Base-by-base conservation (phyloP, 495 filamentous ascomycete species). In the Hypoxylon crocopeplum region DNA sequence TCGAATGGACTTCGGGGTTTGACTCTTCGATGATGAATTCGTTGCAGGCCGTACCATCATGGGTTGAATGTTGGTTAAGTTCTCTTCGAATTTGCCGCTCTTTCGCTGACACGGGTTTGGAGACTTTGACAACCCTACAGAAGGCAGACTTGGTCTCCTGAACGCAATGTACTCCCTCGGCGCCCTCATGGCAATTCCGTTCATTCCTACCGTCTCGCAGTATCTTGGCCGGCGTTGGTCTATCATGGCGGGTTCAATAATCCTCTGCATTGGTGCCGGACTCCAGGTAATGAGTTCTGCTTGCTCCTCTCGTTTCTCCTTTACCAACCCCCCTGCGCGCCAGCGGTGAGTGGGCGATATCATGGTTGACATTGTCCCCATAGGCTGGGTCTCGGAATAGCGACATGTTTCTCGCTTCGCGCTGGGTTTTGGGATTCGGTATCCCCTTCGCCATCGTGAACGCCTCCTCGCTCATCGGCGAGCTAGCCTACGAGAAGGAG, bases 1-100 rank as follows among this genome's bases (percentile, higher is more conserved):
- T 84, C 36, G 84, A 84, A 64, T 84, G 83, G 72, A 86, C 83
- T 0, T 83, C 82, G 10, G 83, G 84, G 3, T 86, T 86, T 59
- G 83, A 86, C 60, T 81, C 79, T 0, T 79, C 80, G 42, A 80
- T 86, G 63, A 83, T 85, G 72, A 86, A 84, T 49, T 77, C 76
- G 1, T 69, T 85, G 6, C 81, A 86, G 63, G 79, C 79, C 29
- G 75, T 83, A 15, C 52, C 67, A 20, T 69, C 75, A 16, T 86
- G 78, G 81, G 74, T 79, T 34, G 65, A 68, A 30, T 84, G 80
- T 80, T 10, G 1, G 8, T 20, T 20, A 2, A 29, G n/a, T n/a
- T 24, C 3, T 27, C 13, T 22, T 32, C 5, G 20, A 16, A n/a
- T 3, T 30, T 42, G 7, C 13, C 29, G 6, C 4, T 71, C 3